Evolutionary conservation across 495 filamentous ascomycete species (phyloP), one percentile per base, ranked within the genome.

Genomic region (Chaetomium cochliodes): DNA sequence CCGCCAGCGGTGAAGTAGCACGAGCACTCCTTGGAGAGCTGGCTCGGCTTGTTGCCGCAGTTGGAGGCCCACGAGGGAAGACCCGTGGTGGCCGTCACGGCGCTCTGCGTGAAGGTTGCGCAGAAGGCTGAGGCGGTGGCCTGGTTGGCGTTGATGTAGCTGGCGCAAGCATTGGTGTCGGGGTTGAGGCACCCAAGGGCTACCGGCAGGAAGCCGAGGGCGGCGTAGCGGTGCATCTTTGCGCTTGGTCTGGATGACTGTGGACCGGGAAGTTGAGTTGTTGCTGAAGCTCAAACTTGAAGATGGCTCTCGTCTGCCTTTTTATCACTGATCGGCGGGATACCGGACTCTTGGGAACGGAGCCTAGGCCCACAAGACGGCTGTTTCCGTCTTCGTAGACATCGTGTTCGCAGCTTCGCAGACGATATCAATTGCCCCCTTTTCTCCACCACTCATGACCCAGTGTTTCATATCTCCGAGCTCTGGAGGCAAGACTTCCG

Each of bases 401-500:
- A 15, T 46, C 41, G 22, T 37, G 26, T 22, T 13, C 23, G 26
- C n/a, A 11, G 23, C 18, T 22, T 13, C 23, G 26, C n/a, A 11
- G 23, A 39, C 42, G 42, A 37, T 2, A 16, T 49, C 42, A 33
- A 33, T 16, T 20, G 12, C 18, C 26, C 58, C 47, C 44, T 51
- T 52, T 61, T 61, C 58, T 61, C 58, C 58, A 61, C 58, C 58
- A 61, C 58, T 61, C 58, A 61, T 50, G 30, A 37, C 44, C 30
- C 33, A 47, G 41, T 51, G 47, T 52, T 61, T 52, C 57, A 60
- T 58, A 13, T 28, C n/a, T 46, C 39, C 18, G 25, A 25, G 28
- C 25, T 15, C 26, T n/a, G 26, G 22, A 25, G 11, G 22, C 7
- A 28, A 20, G 42, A 6, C 55, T 46, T 42, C 57, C 57, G 41